Evolutionary conservation across 306 rosid genomes (phyloP).

Genomic region (Glycine tomentella): DNA sequence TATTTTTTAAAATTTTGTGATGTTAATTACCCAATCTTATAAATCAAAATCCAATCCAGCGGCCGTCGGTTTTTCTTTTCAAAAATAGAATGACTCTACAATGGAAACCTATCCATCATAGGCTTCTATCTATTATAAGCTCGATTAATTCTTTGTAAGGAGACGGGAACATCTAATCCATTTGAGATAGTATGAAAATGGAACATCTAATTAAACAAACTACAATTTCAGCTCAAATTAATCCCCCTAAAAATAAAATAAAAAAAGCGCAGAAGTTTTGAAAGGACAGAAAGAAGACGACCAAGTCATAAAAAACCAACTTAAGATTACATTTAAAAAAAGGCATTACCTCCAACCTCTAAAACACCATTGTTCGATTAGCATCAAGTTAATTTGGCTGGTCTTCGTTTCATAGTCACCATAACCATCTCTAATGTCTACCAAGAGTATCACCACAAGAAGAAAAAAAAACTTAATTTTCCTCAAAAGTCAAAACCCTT

Average conservation of each 20-base stretch:
- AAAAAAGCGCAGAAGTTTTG: constrained; percentile 39
- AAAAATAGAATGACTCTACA: constrained; percentile 5
- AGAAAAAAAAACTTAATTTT: constrained; percentile 36
- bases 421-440: too few species aligned
- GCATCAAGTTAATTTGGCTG: constrained; percentile 46
- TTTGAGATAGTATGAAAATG: constrained; percentile 8
- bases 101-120: constrained; percentile 4
- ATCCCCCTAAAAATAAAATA: constrained; percentile 28
- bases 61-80: background rate
- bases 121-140: constrained; percentile 9
- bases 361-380: constrained; percentile 32
- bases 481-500: constrained; percentile 44
- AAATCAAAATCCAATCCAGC: background rate
- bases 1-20: background rate
- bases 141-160: background rate
- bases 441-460: constrained; percentile 25
- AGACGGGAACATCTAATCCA: background rate
- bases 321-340: constrained; percentile 29
- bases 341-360: constrained; percentile 16
- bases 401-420: constrained; percentile 43
- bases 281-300: constrained; percentile 45
- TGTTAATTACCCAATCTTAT: background rate
- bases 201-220: too few species aligned
- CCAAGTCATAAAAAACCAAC: constrained; percentile 54
- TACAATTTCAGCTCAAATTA: too few species aligned